Conservation (phyloP, 202 grass and related monocot genomes). For the Carex sylvatica region DNA sequence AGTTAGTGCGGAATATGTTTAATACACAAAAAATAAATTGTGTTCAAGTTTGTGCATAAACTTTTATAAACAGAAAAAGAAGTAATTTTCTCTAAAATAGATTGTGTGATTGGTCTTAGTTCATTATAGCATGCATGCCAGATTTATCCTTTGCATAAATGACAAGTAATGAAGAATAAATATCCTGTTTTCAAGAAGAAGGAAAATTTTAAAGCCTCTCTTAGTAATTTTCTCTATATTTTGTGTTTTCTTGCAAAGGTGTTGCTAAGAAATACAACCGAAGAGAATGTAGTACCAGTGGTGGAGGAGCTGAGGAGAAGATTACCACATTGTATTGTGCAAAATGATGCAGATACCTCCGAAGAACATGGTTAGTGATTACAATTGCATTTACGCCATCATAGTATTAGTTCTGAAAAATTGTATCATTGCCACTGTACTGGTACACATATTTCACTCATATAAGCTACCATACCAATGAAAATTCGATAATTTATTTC, state of each 20-base stretch:
- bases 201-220: background rate
- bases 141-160: no score
- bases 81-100: no score
- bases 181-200: no score
- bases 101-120: no score
- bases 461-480: background rate
- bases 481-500: background rate
- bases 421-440: background rate
- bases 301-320: slow-evolving; percentile 76
- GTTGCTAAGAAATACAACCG: slow-evolving; percentile 75
- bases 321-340: slow-evolving; percentile 39
- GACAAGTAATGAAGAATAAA: no score
- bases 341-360: slow-evolving; percentile 59
- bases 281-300: slow-evolving; percentile 85
- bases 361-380: slow-evolving; percentile 68
- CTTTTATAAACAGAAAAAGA: no score
- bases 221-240: background rate
- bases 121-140: no score
- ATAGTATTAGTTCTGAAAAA: background rate
- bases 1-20: no score
- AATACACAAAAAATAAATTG: no score
- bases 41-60: no score
- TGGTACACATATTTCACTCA: background rate
- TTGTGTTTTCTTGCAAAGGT: slow-evolving; percentile 42
- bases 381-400: background rate